Evolutionary conservation across 2,329 filamentous ascomycete genomes (phyloP), one percentile per base, ranked within the genome.

Genomic region (Uncinocarpus reesii): DNA sequence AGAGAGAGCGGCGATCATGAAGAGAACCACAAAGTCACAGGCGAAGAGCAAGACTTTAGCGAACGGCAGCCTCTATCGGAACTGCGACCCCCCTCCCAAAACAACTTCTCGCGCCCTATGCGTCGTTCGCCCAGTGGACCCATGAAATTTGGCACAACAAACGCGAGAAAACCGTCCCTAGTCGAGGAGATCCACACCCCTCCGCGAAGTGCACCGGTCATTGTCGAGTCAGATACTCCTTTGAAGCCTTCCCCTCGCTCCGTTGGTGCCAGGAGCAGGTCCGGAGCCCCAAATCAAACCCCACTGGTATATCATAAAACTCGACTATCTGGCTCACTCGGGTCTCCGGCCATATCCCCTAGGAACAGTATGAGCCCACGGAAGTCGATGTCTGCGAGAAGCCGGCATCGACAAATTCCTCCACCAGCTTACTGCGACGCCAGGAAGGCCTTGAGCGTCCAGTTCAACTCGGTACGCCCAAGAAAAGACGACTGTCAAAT

Each of bases 71-170:
- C 48, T 4, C 20, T 53, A 29, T 15, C 44, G 37, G 54, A 55
- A 47, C 28, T 54, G 15, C 50, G 38, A 28, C n/a, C 42, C 23
- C 20, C 50, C 7, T 42, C 53, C 7, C 50, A 47, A 13, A 56
- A 44, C 45, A 56, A 55, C 26, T 57, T 57, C 36, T 57, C 55
- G 13, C 50, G 53, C 2, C 55, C 55, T 16, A 18, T 56, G 4
- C 51, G 53, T 16, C 42, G 44, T 4, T 55, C 53, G 6, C 52
- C 55, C 15, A 49, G 36, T 43, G 38, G 37, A n/a, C 23, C 47
- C 10, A 21, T 54, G n/a, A 47, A 47, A 13, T 20, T 54, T n/a
- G 50, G 49, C 31, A 31, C 36, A 24, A 51, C 52, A 2, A 40
- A 29, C 20, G 49, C 47, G 16, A 49, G 44, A n/a, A 54, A 49